Evolutionary conservation across 495 filamentous ascomycete species (phyloP), one percentile per base, ranked within the genome.

Genomic region (Hyphodiscus hymeniophilus): DNA sequence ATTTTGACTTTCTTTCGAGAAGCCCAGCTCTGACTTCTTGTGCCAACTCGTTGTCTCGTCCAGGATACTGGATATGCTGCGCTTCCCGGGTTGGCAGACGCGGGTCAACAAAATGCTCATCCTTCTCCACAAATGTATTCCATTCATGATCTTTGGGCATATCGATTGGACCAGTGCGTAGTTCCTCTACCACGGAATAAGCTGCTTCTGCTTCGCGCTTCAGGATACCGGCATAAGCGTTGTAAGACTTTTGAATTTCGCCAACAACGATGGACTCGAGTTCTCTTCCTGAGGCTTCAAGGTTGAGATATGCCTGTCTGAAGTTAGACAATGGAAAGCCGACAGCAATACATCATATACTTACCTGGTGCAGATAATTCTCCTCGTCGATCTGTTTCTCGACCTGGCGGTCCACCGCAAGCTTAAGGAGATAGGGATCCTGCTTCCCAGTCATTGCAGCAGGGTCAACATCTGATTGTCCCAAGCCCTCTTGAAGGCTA

Each of bases 1-100:
- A 98, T 61, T 97, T 98, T 75, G 86, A 94, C 77, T 96, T 98
- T 39, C 92, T 83, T 70, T 98, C 92, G 44, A 98, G 71, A 68
- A 94, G 82, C 1, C 92, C 92, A 5, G 86, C 85, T 40, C 87
- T 75, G 28, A 98, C 82, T 59, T 95, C 92, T 45, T 82, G 78
- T 26, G 87, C 88, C 32, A 89, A 83, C 42, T 85, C 84, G 62
- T 95, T 87, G 58, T 94, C 78, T 56, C 84, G 84, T 13, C 92
- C 92, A n/a, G 91, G 90, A 64, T 97, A 98, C 30, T 85, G 79
- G 55, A 98, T 94, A 56, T 85, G 82, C 56, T 95, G 79, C 15
- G 88, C 64, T 32, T 81, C 77, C 39, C 92, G 77, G 34, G 94
- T 65, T 22, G 88, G 84, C 7, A 95, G 62, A 26, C 77, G 79